Conservation (phyloP, 371 early-diverging fungal genomes). For the Dentiscutata heterogama region DNA sequence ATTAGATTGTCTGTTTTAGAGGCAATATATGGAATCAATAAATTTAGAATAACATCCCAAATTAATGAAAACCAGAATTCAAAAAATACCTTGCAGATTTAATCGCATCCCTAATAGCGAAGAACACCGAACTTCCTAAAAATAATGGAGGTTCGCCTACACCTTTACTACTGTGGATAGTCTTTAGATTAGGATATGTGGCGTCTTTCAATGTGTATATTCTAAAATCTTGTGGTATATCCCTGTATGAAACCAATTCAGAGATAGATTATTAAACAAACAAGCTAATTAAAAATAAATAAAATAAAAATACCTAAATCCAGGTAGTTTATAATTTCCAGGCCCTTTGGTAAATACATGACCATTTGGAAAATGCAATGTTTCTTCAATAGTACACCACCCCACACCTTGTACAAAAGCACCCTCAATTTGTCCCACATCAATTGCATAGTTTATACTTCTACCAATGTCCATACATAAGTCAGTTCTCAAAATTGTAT, state of each 20-base stretch:
- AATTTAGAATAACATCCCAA: neutral
- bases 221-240: conserved; percentile 80
- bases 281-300: neutral
- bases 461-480: conserved; percentile 81
- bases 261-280: neutral
- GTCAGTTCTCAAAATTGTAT: conserved; percentile 74
- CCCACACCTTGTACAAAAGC: conserved; percentile 81
- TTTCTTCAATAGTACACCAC: conserved; percentile 81
- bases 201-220: conserved; percentile 70
- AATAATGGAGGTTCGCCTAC: conserved; percentile 88
- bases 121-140: conserved; percentile 76
- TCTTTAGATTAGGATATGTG: conserved; percentile 64
- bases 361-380: conserved; percentile 72
- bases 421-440: conserved; percentile 88
- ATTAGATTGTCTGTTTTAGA: conserved; percentile 45
- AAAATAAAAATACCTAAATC: conserved; percentile 56
- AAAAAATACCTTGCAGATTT: conserved; percentile 62
- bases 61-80: neutral
- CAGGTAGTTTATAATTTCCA: conserved; percentile 85
- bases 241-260: conserved; percentile 47
- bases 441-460: conserved; percentile 80
- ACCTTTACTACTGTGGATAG: conserved; percentile 82
- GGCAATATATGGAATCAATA: neutral
- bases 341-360: conserved; percentile 78
- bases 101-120: conserved; percentile 80